phyloP scores from a whole-genome alignment of 2,329 filamentous ascomycete species.

The Cladosporium velox region DNA sequence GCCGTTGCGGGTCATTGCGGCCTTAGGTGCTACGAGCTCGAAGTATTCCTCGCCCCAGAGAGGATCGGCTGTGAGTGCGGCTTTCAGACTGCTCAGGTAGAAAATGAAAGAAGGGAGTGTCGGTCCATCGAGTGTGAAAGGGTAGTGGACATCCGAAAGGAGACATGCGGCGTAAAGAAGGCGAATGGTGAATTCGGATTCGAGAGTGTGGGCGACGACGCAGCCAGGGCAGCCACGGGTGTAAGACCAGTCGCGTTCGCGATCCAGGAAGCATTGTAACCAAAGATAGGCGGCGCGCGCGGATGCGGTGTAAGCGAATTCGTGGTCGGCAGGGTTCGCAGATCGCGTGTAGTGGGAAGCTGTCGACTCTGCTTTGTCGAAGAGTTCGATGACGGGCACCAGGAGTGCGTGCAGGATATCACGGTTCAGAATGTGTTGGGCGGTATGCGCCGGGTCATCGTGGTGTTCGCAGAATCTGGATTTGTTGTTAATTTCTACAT shows the following conservation, averaged over 20 bases:
- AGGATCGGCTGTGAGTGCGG: conserved; percentile 44
- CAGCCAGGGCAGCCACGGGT: conserved; percentile 58
- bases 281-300: conserved; percentile 60
- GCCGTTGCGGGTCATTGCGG: conserved; percentile 44
- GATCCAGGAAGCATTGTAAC: conserved; percentile 61
- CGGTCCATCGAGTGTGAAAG: conserved; percentile 37
- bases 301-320: conserved; percentile 59
- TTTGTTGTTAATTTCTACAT: conserved; percentile 45
- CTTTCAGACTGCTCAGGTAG: conserved; percentile 46
- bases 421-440: conserved; percentile 50
- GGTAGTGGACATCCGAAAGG: conserved; percentile 45
- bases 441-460: conserved; percentile 19
- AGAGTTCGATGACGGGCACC: conserved; percentile 59
- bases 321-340: conserved; percentile 53
- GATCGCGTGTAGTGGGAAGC: conserved; percentile 54
- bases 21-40: conserved; percentile 47
- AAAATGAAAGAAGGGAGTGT: conserved; percentile 41
- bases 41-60: conserved; percentile 49
- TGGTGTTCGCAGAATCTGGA: conserved; percentile 49
- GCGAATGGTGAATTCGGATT: conserved; percentile 51
- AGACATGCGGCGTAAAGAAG: conserved; percentile 51
- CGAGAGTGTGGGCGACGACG: conserved; percentile 46
- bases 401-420: conserved; percentile 61
- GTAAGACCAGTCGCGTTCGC: conserved; percentile 57
- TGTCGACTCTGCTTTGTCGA: conserved; percentile 55